Base-by-base conservation (phyloP, 208 protist species). In the Leishmania major region DNA sequence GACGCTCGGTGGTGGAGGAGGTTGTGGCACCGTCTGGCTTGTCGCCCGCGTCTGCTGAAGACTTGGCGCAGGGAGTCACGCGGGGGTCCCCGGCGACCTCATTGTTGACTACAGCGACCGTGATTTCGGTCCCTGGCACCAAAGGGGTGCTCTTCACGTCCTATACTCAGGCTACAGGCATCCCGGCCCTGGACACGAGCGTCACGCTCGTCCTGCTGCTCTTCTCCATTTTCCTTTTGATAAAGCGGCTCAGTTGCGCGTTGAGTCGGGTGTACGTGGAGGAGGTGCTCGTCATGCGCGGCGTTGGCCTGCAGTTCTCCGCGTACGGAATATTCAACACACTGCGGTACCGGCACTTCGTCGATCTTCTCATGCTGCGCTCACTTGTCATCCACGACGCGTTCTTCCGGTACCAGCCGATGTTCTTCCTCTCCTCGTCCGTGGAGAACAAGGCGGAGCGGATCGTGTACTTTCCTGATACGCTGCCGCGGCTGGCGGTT, bases 311-410 rank as follows among this genome's bases (percentile, higher is more conserved):
- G 60, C 94, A 97, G 78, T 70, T 96, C 31, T 90, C 87, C 47
- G 88, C 72, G 51, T 96, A 96, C 85, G 90, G 90, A 66, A 77
- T 93, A 59, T 94, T 95, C 76, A 91, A 92, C 70, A 79, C 80
- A 47, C 78, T 93, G 75, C 75, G 79, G 59, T 82, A 82, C 13
- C 82, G 84, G 22, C 80, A 83, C 0, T 96, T 97, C 75, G 60
- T 97, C 10, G 93, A 96, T 45, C 51, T 91, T 31, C 86, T 88
- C 57, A 86, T 96, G 74, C 86, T 97, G 60, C 91, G 91, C 43
- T 89, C 85, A 3, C 77, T 97, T 17, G 87, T 96, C 59, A 93
- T 97, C 62, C 93, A 97, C 81, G 94, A 97, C 71, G 85, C 92
- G 6, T 97, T 94, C 78, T 94, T 91, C 64, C 89, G 94, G 40